phyloP scores from a whole-genome alignment of 139 green algal genomes.

The Chlamydomonas sphaeroides region DNA sequence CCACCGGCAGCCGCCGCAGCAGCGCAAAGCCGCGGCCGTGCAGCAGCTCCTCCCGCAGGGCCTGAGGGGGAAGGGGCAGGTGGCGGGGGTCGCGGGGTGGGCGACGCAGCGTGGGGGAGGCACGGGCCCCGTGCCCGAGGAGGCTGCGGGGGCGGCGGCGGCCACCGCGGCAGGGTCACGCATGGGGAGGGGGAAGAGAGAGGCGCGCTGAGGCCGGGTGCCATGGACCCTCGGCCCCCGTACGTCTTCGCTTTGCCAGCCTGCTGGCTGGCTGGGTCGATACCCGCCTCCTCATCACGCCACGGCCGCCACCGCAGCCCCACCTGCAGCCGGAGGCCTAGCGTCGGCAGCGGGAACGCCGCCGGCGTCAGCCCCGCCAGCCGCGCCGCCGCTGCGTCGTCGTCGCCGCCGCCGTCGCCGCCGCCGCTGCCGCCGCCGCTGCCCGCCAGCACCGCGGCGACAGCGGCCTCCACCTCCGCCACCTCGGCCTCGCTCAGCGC shows the following conservation, averaged over 20 bases:
- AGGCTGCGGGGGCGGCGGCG: background rate
- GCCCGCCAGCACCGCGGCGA: background rate
- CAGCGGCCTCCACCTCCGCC: conserved; percentile 24
- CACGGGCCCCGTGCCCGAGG: background rate
- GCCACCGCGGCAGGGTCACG: no score
- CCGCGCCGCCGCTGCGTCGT: background rate
- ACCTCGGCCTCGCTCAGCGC: background rate
- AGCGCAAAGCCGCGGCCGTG: conserved; percentile 22
- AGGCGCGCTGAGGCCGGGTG: no score
- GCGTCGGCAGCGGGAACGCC: conserved; percentile 13
- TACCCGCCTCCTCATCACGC: no score
- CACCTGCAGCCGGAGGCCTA: background rate
- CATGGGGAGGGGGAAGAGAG: no score
- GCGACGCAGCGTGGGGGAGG: no score
- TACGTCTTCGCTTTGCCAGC: no score
- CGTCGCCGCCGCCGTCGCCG: background rate
- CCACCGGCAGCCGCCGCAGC: conserved; percentile 25
- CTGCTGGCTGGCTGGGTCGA: no score
- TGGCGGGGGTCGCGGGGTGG: background rate
- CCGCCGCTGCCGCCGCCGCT: background rate
- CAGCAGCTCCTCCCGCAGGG: background rate
- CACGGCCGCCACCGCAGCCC: background rate
- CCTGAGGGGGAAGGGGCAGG: background rate
- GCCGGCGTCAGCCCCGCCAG: conserved; percentile 3
- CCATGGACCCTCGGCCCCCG: no score